Evolutionary conservation across 148 eudicot genomes (phyloP).

Genomic region (Rhododendron kiyosumense): DNA sequence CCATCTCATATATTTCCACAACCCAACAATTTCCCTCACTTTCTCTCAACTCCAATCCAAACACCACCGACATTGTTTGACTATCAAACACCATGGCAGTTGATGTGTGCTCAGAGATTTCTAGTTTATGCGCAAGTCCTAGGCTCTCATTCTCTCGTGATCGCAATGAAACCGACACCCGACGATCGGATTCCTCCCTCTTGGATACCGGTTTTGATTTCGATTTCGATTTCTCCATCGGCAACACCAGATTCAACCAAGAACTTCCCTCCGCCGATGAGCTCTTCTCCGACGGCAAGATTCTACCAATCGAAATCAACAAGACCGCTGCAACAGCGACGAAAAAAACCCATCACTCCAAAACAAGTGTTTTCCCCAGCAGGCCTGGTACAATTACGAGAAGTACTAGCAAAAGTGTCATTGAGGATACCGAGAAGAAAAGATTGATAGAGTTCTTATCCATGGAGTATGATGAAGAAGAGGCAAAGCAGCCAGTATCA

Average conservation of each 20-base stretch:
- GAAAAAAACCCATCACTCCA: slow-evolving; percentile 4
- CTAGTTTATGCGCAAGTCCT: slow-evolving; percentile 35
- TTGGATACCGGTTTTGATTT: slow-evolving; percentile 43
- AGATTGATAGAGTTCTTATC: slow-evolving; percentile 54
- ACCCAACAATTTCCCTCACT: slow-evolving; percentile 5
- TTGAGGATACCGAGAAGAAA: slow-evolving; percentile 23
- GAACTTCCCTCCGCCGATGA: slow-evolving; percentile 67
- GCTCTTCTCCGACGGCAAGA: slow-evolving; percentile 67
- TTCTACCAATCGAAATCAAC: slow-evolving; percentile 45
- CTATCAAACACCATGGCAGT: slow-evolving; percentile 38
- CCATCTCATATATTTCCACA: slow-evolving; percentile 11
- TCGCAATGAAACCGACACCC: slow-evolving; percentile 22
- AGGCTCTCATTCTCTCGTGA: slow-evolving; percentile 64
- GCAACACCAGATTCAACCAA: slow-evolving; percentile 9
- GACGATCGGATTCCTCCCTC: background rate
- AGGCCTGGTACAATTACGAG: slow-evolving; percentile 12
- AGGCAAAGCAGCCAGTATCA: slow-evolving; percentile 24
- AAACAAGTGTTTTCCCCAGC: background rate
- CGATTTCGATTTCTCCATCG: slow-evolving; percentile 61
- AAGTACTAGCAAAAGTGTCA: background rate
- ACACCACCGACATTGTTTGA: background rate
- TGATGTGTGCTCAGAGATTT: slow-evolving; percentile 38
- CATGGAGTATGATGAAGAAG: slow-evolving; percentile 32
- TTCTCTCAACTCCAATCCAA: slow-evolving; percentile 5
- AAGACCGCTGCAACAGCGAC: background rate